Conservation (phyloP, 2,329 filamentous ascomycete genomes). For the Botrytis sinoallii region DNA sequence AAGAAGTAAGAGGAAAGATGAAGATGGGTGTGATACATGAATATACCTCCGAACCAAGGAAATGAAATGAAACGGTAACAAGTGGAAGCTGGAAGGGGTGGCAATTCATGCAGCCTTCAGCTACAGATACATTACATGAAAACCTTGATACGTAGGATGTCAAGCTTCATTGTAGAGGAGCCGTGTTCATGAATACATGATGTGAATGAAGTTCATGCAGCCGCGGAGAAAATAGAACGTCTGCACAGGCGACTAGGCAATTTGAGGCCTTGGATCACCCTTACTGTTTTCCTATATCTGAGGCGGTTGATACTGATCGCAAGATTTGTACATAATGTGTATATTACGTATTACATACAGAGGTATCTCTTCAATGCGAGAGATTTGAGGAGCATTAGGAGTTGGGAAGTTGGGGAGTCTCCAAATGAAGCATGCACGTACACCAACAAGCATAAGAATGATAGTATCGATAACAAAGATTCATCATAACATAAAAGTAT, state of each 20-base stretch:
- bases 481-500: neutral
- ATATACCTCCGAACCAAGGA: conserved; percentile 4
- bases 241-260: conserved; percentile 2
- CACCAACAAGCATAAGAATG: neutral
- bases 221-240: conserved; percentile 10
- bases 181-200: conserved; percentile 10
- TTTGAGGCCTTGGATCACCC: neutral
- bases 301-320: neutral
- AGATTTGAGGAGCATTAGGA: neutral
- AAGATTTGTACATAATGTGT: neutral
- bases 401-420: neutral
- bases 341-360: neutral
- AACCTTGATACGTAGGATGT: neutral
- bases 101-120: conserved; percentile 7
- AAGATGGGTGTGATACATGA: neutral
- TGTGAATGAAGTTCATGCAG: conserved; percentile 15
- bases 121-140: conserved; percentile 2
- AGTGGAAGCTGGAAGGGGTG: neutral
- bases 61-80: neutral
- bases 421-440: neutral
- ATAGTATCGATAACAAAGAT: neutral
- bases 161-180: conserved; percentile 13
- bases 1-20: neutral
- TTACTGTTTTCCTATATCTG: neutral
- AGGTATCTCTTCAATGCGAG: neutral